phyloP scores from a whole-genome alignment of 352 stramenopile species.

The Phytopythium oedochilum region DNA sequence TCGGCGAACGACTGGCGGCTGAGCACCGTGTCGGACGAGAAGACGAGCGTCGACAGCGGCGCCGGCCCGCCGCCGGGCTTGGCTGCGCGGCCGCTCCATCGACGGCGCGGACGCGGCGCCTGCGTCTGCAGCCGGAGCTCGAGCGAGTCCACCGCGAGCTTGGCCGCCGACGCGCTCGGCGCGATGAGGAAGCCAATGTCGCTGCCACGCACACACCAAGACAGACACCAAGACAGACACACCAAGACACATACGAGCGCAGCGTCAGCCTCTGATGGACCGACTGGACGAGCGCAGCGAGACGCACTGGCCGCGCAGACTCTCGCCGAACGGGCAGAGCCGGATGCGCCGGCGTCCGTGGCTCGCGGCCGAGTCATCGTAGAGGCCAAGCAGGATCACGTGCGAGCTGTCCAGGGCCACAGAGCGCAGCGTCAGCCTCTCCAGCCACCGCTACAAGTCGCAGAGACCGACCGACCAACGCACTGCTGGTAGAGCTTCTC shows the following conservation, averaged over 20 bases:
- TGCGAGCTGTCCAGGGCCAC: slow-evolving; percentile 21
- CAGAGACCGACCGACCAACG: too few species aligned
- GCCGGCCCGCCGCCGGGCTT: neutral
- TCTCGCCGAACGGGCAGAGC: slow-evolving; percentile 32
- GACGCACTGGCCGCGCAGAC: slow-evolving; percentile 35
- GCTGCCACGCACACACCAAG: too few species aligned
- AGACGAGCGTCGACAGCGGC: slow-evolving; percentile 33
- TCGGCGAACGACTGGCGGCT: slow-evolving; percentile 39
- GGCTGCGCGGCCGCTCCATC: neutral
- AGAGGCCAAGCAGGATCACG: slow-evolving; percentile 39
- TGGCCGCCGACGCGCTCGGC: slow-evolving; percentile 32
- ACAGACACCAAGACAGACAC: neutral
- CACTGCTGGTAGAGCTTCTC: slow-evolving; percentile 40
- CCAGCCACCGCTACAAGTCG: neutral
- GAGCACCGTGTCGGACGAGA: slow-evolving; percentile 41
- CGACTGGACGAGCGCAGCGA: neutral
- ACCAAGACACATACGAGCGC: neutral
- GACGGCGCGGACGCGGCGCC: neutral
- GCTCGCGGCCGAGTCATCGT: slow-evolving; percentile 25
- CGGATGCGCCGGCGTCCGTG: slow-evolving; percentile 20
- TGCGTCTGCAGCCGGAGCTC: neutral
- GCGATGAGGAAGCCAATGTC: slow-evolving; percentile 54
- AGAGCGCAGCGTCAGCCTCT: neutral
- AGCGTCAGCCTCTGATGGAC: neutral
- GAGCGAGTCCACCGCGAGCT: slow-evolving; percentile 34